Evolutionary conservation across 139 green algal species (phyloP), one percentile per base, ranked within the genome.

Genomic region (Nannochloris sp.): DNA sequence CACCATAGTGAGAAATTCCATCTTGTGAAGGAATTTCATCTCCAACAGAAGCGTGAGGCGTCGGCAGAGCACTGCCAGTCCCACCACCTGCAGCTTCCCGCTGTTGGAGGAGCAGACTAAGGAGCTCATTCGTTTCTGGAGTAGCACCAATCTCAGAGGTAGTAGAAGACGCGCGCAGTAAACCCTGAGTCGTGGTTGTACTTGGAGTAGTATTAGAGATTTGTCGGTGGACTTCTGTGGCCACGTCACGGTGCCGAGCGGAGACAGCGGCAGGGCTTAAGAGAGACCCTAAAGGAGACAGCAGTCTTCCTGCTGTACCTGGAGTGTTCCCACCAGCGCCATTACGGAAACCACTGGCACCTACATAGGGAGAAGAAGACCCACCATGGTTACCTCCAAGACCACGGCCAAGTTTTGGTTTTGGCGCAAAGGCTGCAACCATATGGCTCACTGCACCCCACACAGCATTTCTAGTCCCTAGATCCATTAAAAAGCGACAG

Each of bases 401-500:
- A n/a, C n/a, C n/a, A n/a, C n/a, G n/a, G n/a, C n/a, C 10, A 53
- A n/a, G 24, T 25, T 55, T n/a, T 25, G 29, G 24, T 2, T 60
- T 30, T 24, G 31, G 24, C 7, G 54, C 23, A 4, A 75, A 63
- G 23, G 44, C 66, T 31, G 23, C 34, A n/a, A 72, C 57, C 36
- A 81, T 56, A 44, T 78, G 74, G 6, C 39, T 44, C 6, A 73
- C 54, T 5, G 65, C 65, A 15, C 27, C 70, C 65, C 65, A 78
- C 6, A 78, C 35, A 7, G 77, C 70, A 14, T 84, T 70, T 12
- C 77, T 54, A 0, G 53, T 46, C 1, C 51, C 58, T 2, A 65
- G 9, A 44, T 84, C 77, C 3, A 76, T 56, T 37, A 75, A 33
- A 23, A 84, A 46, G 2, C 39, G 44, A 57, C 75, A 83, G 58